Base-by-base conservation (phyloP, 2,329 filamentous ascomycete genomes). In the Neonectria sp. region DNA sequence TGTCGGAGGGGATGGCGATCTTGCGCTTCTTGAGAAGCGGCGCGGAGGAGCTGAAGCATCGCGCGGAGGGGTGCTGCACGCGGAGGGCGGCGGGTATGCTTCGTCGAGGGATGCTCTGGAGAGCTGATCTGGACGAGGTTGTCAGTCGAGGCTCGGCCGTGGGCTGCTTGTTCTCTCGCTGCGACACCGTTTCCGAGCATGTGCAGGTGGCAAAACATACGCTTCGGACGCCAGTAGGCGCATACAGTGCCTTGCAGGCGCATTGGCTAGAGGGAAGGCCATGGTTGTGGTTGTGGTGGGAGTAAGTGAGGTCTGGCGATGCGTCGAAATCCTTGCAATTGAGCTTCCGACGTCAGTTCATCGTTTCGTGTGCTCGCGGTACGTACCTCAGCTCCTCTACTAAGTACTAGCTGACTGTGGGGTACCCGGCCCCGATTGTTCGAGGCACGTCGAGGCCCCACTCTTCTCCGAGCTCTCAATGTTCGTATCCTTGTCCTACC, bases 1-100 rank as follows among this genome's bases (percentile, higher is more conserved):
- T 79, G 70, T 79, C 75, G 65, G 68, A 67, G 7, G 79, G 72
- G 4, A 75, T 63, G 4, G 79, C 74, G 52, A 79, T 76, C 63
- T 81, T 83, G 74, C 78, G 79, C 75, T 84, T 84, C 76, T 84
- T 84, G 52, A 75, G 65, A 43, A 79, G 70, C 0, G 68, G 24
- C 2, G 72, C 33, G 8, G 78, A 78, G 43, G 73, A 74, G 71
- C 69, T 76, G 72, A 83, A 81, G 46, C 68, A 33, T 4, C 79
- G 80, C 37, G 55, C 61, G 21, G 52, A 11, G 35, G 63, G 40
- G 12, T 53, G 57, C n/a, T 56, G 56, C 8, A 48, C 43, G 35
- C 57, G 33, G 17, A 55, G 12, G 15, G 27, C 52, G 51, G 56
- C n/a, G 29, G 51, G 11, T 15, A 24, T 31, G 62, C 56, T 11